These are phyloP conservation scores for Asclepias syriaca DNA, from an alignment of 257 asterid species.

Conservation along the genomic window DNA sequence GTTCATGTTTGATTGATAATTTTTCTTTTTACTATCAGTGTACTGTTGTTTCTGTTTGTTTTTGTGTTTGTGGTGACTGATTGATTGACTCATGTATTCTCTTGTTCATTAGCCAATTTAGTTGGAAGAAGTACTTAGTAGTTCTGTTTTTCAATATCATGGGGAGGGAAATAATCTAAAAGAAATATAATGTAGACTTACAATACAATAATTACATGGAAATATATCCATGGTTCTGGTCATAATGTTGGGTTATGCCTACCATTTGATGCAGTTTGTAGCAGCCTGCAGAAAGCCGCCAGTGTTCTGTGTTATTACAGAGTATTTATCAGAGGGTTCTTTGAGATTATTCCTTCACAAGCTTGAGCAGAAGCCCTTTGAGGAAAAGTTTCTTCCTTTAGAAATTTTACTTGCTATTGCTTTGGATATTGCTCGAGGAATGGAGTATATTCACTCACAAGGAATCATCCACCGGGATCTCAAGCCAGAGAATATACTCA, in stretches of 20 bases:
- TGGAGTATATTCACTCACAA: slow-evolving; percentile 80
- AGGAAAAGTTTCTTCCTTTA: slow-evolving; percentile 58
- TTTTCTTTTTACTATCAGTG: neutral
- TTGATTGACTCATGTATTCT: neutral
- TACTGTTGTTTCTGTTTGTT: neutral
- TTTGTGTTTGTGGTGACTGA: neutral
- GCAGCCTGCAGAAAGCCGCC: slow-evolving; percentile 80
- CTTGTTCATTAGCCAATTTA: neutral
- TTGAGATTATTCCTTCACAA: slow-evolving; percentile 74
- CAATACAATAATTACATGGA: neutral
- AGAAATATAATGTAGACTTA: neutral
- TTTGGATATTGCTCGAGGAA: slow-evolving; percentile 75
- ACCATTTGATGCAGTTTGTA: slow-evolving; percentile 42
- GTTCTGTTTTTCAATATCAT: neutral
- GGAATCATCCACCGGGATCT: slow-evolving; percentile 92
- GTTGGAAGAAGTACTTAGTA: neutral
- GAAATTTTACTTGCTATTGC: slow-evolving; percentile 58
- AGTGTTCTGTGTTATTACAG: slow-evolving; percentile 67
- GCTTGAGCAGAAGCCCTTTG: slow-evolving; percentile 69
- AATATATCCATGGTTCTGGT: neutral
- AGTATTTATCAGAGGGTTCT: slow-evolving; percentile 81
- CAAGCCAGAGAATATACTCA: slow-evolving; percentile 77
- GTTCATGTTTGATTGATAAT: no score
- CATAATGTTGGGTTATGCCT: neutral
- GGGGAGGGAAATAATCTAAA: neutral